Conservation (phyloP, 306 rosid species). For the Senna tora region DNA sequence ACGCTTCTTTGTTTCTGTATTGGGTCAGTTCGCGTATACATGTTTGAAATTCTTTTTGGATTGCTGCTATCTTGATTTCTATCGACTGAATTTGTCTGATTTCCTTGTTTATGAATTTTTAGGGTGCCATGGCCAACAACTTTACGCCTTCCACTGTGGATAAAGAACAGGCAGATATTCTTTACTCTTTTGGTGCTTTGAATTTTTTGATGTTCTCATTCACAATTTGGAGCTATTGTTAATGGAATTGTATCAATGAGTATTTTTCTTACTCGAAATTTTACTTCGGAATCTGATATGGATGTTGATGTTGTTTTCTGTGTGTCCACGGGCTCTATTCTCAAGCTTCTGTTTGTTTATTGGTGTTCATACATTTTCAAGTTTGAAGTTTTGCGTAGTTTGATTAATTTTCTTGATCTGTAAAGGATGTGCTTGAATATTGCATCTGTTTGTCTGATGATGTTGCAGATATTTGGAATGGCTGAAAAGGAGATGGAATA, state of each 20-base stretch:
- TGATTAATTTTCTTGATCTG: not conserved
- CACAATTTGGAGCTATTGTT: not conserved
- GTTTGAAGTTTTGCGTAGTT: not conserved
- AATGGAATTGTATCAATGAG: not conserved
- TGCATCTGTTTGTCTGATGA: conserved; percentile 18
- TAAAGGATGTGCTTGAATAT: conserved; percentile 19
- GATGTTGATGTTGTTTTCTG: not conserved
- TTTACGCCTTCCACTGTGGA: conserved; percentile 55
- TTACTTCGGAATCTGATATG: not conserved
- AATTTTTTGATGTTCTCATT: not conserved
- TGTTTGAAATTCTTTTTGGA: not conserved
- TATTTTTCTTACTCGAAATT: not conserved
- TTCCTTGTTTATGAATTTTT: conserved; percentile 13
- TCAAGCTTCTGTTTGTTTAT: conserved; percentile 21
- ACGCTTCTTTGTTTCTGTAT: not conserved
- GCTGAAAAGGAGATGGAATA: conserved; percentile 98
- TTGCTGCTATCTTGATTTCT: not conserved
- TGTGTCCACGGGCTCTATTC: conserved; percentile 2
- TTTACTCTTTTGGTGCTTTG: not conserved
- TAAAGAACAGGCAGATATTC: conserved; percentile 72
- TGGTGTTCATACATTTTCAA: not conserved
- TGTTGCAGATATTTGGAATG: conserved; percentile 85
- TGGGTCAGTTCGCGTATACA: not conserved
- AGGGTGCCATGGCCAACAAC: conserved; percentile 64
- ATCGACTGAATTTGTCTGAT: conserved; percentile 1